Percentiles rank a stretch among this genome's conserved stretches.
phyloP scores from a whole-genome alignment of 148 eudicot genomes.

The Fagopyrum tataricum region DNA sequence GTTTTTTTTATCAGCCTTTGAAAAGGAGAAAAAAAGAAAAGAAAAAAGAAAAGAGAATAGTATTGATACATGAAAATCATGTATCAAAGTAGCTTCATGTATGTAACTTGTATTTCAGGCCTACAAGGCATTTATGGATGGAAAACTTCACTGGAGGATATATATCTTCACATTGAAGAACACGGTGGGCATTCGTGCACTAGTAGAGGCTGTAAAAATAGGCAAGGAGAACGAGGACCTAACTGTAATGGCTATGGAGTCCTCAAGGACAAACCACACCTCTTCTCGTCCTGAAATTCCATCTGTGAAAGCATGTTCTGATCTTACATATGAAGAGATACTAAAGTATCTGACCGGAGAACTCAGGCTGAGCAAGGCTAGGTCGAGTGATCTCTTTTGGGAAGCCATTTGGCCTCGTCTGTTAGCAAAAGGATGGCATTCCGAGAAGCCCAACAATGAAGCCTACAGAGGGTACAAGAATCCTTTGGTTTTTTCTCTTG shows the following conservation, averaged over 20 bases:
- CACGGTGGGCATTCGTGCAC: conserved; percentile 44
- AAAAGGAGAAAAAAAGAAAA: too few relatives aligned
- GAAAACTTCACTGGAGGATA: conserved; percentile 38
- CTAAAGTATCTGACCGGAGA: conserved; percentile 64
- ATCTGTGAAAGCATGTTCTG: conserved; percentile 61
- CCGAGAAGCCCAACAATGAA: conserved; percentile 56
- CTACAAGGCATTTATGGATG: conserved; percentile 52
- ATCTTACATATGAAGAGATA: conserved; percentile 61
- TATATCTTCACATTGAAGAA: conserved; percentile 52
- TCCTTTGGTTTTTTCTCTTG: conserved; percentile 67
- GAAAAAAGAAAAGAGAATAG: not conserved
- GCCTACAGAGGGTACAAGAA: conserved; percentile 33
- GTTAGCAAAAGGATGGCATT: conserved; percentile 88
- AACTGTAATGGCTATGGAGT: conserved; percentile 45
- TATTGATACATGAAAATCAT: not conserved
- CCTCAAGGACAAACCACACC: conserved; percentile 30
- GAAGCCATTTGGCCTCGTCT: conserved; percentile 99
- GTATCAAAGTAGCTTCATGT: conserved; percentile 11
- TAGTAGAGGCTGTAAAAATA: conserved; percentile 67
- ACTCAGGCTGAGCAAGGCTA: conserved; percentile 73
- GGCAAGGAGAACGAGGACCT: conserved; percentile 73
- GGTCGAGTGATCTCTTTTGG: conserved; percentile 80
- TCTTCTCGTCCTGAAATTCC: conserved; percentile 46
- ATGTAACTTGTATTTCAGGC: conserved; percentile 38
- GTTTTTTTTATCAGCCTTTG: not conserved